These are phyloP conservation scores for Sphagnum contortum DNA, from an alignment of 225 moss, liverwort and hornwort species.

Conservation along the genomic window DNA sequence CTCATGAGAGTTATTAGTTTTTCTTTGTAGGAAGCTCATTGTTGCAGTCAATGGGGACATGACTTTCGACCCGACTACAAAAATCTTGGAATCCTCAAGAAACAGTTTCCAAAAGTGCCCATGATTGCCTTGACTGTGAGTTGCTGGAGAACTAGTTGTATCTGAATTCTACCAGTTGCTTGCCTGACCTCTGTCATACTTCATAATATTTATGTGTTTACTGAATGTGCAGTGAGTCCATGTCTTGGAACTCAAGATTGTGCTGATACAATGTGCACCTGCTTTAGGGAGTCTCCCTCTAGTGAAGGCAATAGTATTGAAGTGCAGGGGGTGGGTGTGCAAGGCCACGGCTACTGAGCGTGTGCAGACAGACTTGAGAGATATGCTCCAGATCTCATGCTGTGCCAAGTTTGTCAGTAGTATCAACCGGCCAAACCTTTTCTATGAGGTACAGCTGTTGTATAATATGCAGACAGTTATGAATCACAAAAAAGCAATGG, in stretches of 20 bases:
- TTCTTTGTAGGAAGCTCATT: conserved; percentile 85
- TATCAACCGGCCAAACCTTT: conserved; percentile 88
- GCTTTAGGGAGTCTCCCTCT: background rate
- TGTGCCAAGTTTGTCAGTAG: conserved; percentile 94
- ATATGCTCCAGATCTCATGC: conserved; percentile 81
- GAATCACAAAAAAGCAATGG: background rate
- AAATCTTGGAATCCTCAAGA: conserved; percentile 85
- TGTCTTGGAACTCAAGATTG: too few relatives aligned
- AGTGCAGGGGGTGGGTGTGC: conserved; percentile 21
- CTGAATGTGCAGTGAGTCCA: too few relatives aligned
- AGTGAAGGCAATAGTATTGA: conserved; percentile 6
- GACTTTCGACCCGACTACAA: conserved; percentile 98
- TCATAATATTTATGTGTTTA: too few relatives aligned
- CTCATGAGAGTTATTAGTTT: too few relatives aligned
- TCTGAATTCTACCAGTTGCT: background rate
- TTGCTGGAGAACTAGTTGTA: background rate
- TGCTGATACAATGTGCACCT: too few relatives aligned
- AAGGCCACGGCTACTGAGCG: conserved; percentile 98
- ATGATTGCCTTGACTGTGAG: conserved; percentile 97
- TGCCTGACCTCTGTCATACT: background rate
- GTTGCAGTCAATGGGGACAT: conserved; percentile 99
- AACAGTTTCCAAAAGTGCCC: conserved; percentile 92
- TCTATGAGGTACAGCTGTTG: conserved; percentile 63
- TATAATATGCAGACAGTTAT: background rate
- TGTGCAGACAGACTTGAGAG: conserved; percentile 79